A percentile compares a stretch with the other conserved stretches of the same genome.
These are phyloP conservation scores for Pichia sporocuriosa DNA, from an alignment of 805 yeast species.

Conservation along the genomic window DNA sequence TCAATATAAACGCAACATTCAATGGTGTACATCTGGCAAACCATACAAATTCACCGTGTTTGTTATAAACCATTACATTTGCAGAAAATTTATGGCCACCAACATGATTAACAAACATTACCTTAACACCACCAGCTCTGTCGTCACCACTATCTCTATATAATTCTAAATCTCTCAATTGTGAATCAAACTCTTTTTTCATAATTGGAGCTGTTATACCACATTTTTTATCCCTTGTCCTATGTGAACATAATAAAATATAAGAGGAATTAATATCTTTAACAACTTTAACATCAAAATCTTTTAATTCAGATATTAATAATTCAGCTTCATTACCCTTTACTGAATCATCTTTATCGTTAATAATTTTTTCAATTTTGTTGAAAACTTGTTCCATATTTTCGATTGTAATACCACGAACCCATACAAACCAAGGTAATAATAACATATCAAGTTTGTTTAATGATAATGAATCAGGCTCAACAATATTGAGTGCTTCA, in stretches of 20 bases:
- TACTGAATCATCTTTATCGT: slow-evolving; percentile 23
- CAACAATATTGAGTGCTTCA: slow-evolving; percentile 13
- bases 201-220: slow-evolving; percentile 91
- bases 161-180: slow-evolving; percentile 63
- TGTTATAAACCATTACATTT: slow-evolving; percentile 70
- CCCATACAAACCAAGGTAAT: slow-evolving; percentile 71
- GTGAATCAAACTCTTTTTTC: slow-evolving; percentile 68
- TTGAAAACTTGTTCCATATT: slow-evolving; percentile 39
- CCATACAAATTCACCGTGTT: slow-evolving; percentile 77
- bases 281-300: slow-evolving; percentile 30
- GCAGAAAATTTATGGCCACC: slow-evolving; percentile 97
- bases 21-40: slow-evolving; percentile 78
- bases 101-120: slow-evolving; percentile 72
- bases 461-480: slow-evolving; percentile 33
- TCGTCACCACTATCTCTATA: slow-evolving; percentile 73
- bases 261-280: slow-evolving; percentile 38
- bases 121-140: slow-evolving; percentile 67
- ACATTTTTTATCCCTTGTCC: slow-evolving; percentile 86
- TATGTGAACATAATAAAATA: slow-evolving; percentile 81
- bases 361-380: slow-evolving; percentile 35
- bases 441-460: slow-evolving; percentile 54
- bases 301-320: slow-evolving; percentile 9
- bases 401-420: slow-evolving; percentile 40
- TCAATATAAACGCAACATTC: slow-evolving; percentile 66
- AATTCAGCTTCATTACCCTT: slow-evolving; percentile 16